These are phyloP conservation scores for Lentinula guzmanii DNA, from an alignment of 768 basidiomycete species.

Conservation along the genomic window DNA sequence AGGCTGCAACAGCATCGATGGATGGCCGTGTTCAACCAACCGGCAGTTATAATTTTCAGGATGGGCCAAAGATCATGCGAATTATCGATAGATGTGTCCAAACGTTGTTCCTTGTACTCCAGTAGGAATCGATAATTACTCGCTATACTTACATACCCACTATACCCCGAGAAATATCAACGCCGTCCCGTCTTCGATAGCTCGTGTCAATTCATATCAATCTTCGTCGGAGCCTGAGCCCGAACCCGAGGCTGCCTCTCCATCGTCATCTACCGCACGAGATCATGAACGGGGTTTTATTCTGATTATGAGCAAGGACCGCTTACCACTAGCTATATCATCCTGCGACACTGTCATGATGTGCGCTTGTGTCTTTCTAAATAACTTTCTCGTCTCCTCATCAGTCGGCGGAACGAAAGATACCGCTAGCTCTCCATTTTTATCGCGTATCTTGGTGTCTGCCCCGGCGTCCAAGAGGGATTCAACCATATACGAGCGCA, in stretches of 20 bases:
- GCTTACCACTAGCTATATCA: slow-evolving; percentile 63
- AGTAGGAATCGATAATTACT: background rate
- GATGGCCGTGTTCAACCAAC: background rate
- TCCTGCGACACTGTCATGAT: slow-evolving; percentile 38
- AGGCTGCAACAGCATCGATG: background rate
- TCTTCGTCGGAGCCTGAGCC: slow-evolving; percentile 27
- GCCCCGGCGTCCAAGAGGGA: slow-evolving; percentile 78
- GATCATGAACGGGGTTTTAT: background rate
- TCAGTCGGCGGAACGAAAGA: slow-evolving; percentile 55
- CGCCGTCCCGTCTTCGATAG: background rate
- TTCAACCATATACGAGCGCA: slow-evolving; percentile 49
- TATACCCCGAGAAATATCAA: background rate
- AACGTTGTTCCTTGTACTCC: background rate
- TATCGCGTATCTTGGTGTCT: slow-evolving; percentile 72
- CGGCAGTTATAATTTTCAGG: background rate
- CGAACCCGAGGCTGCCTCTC: slow-evolving; percentile 23
- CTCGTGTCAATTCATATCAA: background rate
- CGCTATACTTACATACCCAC: background rate
- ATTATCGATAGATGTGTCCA: background rate
- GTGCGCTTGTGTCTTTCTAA: slow-evolving; percentile 50
- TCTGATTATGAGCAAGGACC: background rate
- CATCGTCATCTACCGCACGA: slow-evolving; percentile 21
- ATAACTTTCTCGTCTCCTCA: slow-evolving; percentile 38
- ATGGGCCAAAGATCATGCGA: background rate
- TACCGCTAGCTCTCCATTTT: slow-evolving; percentile 49